phyloP scores from a whole-genome alignment of 2,329 filamentous ascomycete genomes.

The Exophiala calicioides region DNA sequence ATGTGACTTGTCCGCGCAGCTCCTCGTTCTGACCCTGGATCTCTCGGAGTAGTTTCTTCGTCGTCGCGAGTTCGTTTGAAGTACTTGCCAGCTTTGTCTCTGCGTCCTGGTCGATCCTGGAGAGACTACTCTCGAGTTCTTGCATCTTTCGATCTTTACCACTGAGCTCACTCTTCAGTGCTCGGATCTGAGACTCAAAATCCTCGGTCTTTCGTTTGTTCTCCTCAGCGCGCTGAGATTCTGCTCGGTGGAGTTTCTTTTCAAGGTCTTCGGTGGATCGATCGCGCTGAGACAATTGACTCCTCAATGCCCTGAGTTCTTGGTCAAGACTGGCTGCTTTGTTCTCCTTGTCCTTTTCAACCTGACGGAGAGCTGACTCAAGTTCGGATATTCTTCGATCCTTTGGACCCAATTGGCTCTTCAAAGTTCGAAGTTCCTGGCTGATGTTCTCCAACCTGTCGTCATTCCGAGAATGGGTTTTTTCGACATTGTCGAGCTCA shows the following conservation, averaged over 20 bases:
- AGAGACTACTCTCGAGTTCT: constrained; percentile 79
- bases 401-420: constrained; percentile 85
- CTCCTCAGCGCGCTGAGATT: constrained; percentile 24
- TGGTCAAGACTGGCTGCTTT: constrained; percentile 26
- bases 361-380: constrained; percentile 77
- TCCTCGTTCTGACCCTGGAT: constrained; percentile 77
- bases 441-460: constrained; percentile 73
- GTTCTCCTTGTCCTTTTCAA: constrained; percentile 79
- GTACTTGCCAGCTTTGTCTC: constrained; percentile 79
- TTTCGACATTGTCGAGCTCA: constrained; percentile 69
- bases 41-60: constrained; percentile 73
- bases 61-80: constrained; percentile 75
- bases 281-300: constrained; percentile 28
- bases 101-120: constrained; percentile 83
- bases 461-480: constrained; percentile 70
- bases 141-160: constrained; percentile 87
- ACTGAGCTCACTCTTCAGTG: constrained; percentile 85
- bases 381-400: constrained; percentile 87
- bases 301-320: constrained; percentile 27
- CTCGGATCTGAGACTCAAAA: constrained; percentile 66
- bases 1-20: constrained; percentile 79
- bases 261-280: constrained; percentile 26
- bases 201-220: constrained; percentile 24
- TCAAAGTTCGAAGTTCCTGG: constrained; percentile 82
- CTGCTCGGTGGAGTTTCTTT: constrained; percentile 25